Base-by-base conservation (phyloP, 768 basidiomycete genomes). In the Suillus lakei region DNA sequence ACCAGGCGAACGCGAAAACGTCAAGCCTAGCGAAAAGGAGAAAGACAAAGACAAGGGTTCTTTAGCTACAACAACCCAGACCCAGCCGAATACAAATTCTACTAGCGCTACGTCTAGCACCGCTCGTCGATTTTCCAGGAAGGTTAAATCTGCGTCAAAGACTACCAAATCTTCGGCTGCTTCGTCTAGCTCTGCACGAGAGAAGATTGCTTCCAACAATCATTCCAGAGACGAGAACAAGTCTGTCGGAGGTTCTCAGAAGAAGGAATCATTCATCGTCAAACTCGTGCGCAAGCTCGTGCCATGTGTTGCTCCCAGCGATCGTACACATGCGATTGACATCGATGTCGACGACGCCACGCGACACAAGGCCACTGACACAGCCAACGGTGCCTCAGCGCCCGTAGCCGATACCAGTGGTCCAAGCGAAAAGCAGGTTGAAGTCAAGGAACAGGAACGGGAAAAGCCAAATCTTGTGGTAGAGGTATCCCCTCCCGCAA, bases 251-350 rank as follows among this genome's bases (percentile, higher is more conserved):
- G 72, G 76, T 76, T 78, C 72, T 73, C 78, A 67, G 64, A 69
- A 77, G 68, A 84, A 84, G 78, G 79, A 82, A 61, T 86, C 88
- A 28, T 83, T 91, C 69, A 76, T 90, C 65, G 83, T 85, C 60
- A 86, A 82, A 73, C 78, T 92, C 64, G 73, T 91, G 60, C 85
- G 81, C 67, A 82, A 84, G 66, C 82, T 92, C 61, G 82, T 91
- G 59, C 91, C 91, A 39, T 92, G 91, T 66, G 77, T 90, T 55
- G 81, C 84, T n/a, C 81, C 86, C 26, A 85, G 82, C 23, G 72
- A 78, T 46, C 78, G 78, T 65, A 70, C 82, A n/a, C 85, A 86
- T 64, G 71, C 74, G 55, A 66, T 83, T 59, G 84, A 87, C 48
- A 71, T 81, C 63, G 82, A 82, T 68, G 58, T 75, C 39, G 69